phyloP scores from a whole-genome alignment of 306 rosid species.

The Cucurbita argyrosperma region DNA sequence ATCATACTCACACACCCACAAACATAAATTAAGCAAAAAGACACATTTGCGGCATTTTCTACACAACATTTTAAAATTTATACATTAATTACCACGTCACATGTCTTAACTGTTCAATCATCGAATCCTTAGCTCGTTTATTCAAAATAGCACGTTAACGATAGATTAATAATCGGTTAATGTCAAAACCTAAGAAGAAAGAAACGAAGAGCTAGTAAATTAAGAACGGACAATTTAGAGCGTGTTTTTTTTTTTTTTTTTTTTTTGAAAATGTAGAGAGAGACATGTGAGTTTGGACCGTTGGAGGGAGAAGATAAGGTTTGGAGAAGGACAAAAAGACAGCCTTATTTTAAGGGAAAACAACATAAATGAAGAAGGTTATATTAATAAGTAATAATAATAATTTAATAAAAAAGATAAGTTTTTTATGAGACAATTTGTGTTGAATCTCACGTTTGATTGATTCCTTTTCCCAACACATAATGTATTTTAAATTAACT shows the following conservation, averaged over 20 bases:
- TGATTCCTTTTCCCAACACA: neutral
- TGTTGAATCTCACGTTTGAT: neutral
- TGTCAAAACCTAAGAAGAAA: neutral
- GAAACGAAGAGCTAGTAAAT: neutral
- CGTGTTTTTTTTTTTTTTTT: neutral
- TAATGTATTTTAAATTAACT: neutral
- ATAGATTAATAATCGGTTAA: too few relatives aligned
- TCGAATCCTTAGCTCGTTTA: too few relatives aligned
- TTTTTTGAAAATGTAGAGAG: neutral
- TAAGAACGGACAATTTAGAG: neutral
- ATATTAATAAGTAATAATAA: neutral
- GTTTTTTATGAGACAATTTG: neutral
- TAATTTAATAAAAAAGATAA: neutral
- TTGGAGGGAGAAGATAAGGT: neutral
- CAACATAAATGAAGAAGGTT: neutral
- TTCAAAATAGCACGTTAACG: too few relatives aligned
- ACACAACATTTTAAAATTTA: too few relatives aligned
- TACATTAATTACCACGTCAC: too few relatives aligned
- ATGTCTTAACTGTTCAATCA: too few relatives aligned
- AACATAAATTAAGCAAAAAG: too few relatives aligned
- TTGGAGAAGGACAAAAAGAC: neutral
- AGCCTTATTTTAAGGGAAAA: neutral
- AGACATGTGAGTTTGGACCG: conserved; percentile 7
- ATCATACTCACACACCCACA: too few relatives aligned
- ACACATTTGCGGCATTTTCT: too few relatives aligned